Evolutionary conservation across 164 flowering plant species (phyloP), one percentile per base, ranked within the genome.

Genomic region (Macadamia integrifolia): DNA sequence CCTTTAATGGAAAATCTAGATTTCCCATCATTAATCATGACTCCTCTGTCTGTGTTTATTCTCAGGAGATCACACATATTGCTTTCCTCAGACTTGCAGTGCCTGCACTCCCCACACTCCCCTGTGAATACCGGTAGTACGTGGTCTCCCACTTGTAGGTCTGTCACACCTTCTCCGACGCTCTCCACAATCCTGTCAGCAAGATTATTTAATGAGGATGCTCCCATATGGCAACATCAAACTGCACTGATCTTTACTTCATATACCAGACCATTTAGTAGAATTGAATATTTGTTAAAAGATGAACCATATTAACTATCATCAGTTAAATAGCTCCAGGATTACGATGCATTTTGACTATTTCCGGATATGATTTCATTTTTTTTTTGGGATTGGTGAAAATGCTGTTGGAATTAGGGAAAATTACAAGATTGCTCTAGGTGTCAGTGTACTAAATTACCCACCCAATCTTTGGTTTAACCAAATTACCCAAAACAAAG

Each of bases 31-130:
- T 53, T 53, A 53, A 53, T 11, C 57, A 53, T 53, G 57, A 53
- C 57, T 53, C 57, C 57, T 53, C 57, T 53, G 57, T 53, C 57
- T 53, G 57, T 53, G 57, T 53, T 53, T 11, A 53, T 74, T 28
- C 76, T 65, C 60, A 74, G 65, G n/a, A 74, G 69, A 32, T 74
- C 65, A 61, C 76, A 74, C 57, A 53, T 53, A 53, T 53, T 53
- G 6, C 57, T 53, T 6, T 53, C 57, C 18, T 53, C 57, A 53
- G 57, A 53, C 6, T 53, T 53, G 57, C 57, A 53, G 57, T 53
- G 57, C 17, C 57, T 53, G 57, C 57, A 74, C 15, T 74, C 72
- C 57, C 66, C 66, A 49, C 76, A 74, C 59, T 74, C 76, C 58
- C 76, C 76, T 53, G 57, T 53, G 57, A 53, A 53, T 5, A 53